phyloP scores from a whole-genome alignment of 2,329 filamentous ascomycete species.

The Triangularia setosa region DNA sequence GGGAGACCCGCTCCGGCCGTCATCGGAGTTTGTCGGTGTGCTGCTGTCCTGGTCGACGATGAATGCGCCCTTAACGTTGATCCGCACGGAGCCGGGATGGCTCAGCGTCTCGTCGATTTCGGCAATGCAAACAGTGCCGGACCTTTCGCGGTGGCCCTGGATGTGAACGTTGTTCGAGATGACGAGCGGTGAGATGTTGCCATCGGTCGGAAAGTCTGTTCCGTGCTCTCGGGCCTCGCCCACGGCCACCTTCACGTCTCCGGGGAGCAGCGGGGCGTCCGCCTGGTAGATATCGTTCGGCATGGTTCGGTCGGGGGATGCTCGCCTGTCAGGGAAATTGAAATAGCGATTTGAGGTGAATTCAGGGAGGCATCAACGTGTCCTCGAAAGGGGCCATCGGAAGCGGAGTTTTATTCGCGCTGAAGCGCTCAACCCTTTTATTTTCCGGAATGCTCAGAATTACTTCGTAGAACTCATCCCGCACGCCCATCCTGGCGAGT shows the following conservation, averaged over 20 bases:
- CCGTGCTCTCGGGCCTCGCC: neutral
- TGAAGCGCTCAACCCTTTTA: neutral
- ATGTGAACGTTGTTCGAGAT: constrained; percentile 3
- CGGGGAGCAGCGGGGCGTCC: constrained; percentile 18
- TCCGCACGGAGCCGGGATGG: constrained; percentile 71
- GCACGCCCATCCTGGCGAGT: constrained; percentile 25
- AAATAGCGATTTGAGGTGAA: neutral
- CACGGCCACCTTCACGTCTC: constrained; percentile 1
- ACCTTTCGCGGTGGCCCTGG: constrained; percentile 31
- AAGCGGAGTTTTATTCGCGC: constrained; percentile 2
- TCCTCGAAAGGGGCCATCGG: constrained; percentile 21
- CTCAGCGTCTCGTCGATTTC: constrained; percentile 60
- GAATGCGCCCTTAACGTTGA: constrained; percentile 95
- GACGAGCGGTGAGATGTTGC: neutral
- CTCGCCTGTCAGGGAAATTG: neutral
- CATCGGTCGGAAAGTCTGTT: neutral
- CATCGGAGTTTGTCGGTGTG: constrained; percentile 42
- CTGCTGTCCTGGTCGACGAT: constrained; percentile 79
- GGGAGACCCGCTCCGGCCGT: constrained; percentile 44
- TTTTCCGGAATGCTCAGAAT: constrained; percentile 28
- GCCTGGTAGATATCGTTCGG: constrained; percentile 25
- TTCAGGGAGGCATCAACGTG: constrained; percentile 24
- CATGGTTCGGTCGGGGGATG: constrained; percentile 17
- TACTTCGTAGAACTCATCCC: constrained; percentile 32
- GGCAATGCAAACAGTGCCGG: constrained; percentile 40